These are phyloP conservation scores for Microthlaspi erraticum DNA, from an alignment of 345 rosid species.

Conservation along the genomic window DNA sequence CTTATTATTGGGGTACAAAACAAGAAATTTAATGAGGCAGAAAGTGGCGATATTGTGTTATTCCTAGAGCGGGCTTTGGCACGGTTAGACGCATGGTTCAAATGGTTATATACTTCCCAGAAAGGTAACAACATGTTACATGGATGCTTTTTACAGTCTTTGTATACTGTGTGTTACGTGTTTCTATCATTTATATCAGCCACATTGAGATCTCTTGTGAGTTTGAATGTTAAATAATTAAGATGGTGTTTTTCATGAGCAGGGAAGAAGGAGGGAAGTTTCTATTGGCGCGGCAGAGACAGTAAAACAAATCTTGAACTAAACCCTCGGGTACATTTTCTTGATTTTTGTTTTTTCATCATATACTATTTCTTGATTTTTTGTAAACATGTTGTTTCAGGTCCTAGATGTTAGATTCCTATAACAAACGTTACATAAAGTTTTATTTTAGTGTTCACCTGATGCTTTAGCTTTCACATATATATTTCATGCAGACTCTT, in stretches of 20 bases:
- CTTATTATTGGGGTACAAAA: conserved; percentile 60
- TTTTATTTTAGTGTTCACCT: no score
- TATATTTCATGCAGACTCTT: conserved; percentile 2
- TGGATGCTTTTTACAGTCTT: no score
- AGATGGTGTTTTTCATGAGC: no score
- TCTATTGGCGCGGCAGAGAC: conserved; percentile 96
- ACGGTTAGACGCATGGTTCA: conserved; percentile 89
- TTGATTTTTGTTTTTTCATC: no score
- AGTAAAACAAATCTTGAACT: conserved; percentile 57
- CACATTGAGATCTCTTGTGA: neutral
- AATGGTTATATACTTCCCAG: conserved; percentile 88
- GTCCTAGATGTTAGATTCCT: no score
- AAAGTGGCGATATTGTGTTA: conserved; percentile 62
- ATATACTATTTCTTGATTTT: neutral
- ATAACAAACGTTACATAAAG: no score
- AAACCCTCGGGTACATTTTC: conserved; percentile 72
- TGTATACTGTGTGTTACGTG: neutral
- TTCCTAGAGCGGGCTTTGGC: conserved; percentile 75
- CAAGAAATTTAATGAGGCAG: conserved; percentile 59
- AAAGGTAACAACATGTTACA: conserved; percentile 59
- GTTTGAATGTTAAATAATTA: conserved; percentile 4
- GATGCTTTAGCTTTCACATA: neutral
- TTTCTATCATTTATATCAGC: conserved; percentile 5
- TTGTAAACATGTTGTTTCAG: no score
- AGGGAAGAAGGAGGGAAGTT: conserved; percentile 79